phyloP scores from a whole-genome alignment of 2,329 filamentous ascomycete genomes.

The Paecilomyces fulvus region DNA sequence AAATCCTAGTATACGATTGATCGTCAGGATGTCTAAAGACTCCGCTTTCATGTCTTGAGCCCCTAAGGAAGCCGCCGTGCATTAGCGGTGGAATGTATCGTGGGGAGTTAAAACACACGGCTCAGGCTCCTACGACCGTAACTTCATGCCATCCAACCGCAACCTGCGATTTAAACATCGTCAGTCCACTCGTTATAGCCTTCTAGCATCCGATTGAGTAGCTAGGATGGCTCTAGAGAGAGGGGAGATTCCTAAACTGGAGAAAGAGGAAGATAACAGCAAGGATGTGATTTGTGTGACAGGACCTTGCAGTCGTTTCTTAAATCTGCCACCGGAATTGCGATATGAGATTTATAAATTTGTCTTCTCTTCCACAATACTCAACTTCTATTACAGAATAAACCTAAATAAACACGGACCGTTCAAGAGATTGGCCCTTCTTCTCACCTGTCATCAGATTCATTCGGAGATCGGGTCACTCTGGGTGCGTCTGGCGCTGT shows the following conservation, averaged over 20 bases:
- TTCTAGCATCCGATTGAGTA: neutral
- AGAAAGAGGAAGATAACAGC: neutral
- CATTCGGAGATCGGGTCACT: neutral
- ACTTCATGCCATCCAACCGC: neutral
- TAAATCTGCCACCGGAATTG: neutral
- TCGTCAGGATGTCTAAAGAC: neutral
- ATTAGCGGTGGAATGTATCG: neutral
- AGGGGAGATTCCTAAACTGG: neutral
- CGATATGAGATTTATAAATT: neutral
- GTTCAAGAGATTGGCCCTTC: neutral
- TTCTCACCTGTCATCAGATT: neutral
- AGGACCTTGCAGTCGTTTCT: neutral
- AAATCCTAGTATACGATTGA: neutral
- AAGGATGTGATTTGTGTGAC: neutral
- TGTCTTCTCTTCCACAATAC: neutral
- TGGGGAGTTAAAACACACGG: neutral
- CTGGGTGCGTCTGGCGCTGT: neutral
- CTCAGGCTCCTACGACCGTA: neutral
- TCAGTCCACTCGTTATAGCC: neutral
- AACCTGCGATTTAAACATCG: neutral
- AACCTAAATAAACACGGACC: neutral
- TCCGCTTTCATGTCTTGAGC: neutral
- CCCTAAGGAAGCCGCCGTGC: neutral
- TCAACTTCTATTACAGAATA: neutral
- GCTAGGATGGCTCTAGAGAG: neutral